Base-by-base conservation (phyloP, 306 rosid genomes). In the Dryas drummondii region DNA sequence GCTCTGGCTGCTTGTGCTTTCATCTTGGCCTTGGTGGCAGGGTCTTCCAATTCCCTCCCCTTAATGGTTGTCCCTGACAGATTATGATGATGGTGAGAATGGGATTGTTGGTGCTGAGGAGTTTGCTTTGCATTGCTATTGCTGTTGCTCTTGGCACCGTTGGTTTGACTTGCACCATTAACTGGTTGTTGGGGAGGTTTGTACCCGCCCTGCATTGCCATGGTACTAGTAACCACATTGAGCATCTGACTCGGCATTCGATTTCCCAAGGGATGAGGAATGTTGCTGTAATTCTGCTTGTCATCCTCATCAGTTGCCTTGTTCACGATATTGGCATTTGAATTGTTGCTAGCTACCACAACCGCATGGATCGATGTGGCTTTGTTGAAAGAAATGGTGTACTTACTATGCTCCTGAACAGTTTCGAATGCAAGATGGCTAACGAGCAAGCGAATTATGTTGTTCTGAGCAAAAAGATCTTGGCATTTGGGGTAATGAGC, bases 1-100 rank as follows among this genome's bases (percentile, higher is more conserved):
- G 98, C 98, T 79, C 80, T 87, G 5, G 97, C 97, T 11, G 98
- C 89, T 97, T 87, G 91, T 54, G 93, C 98, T 75, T 94, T 94
- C 92, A 94, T 87, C 37, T 44, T 59, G 41, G 96, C 86, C 86
- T 94, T 94, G 3, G 87, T 91, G 17, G 74, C 87, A 10, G 90
- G 82, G 66, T 90, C 96, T 74, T 90, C 98, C 49, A 50, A 57
- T 49, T 91, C 98, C 78, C 97, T 85, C 14, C 96, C 97, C 68
- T 86, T 90, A 63, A 80, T 65, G 88, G 64, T 85, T 44, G 87
- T 66, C 40, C 91, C 97, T 1, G 92, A 84, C 79, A 78, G 82
- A 1, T 93, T 77, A 68, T 75, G 55, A 41, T 63, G 79, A 15
- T 76, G 86, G 53, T 81, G 87, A 42, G 82, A 82, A 58, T 79